Percentiles rank a stretch among this genome's conserved stretches.
Evolutionary conservation across 768 basidiomycete genomes (phyloP).

Genomic region (Boletus barrowsii): DNA sequence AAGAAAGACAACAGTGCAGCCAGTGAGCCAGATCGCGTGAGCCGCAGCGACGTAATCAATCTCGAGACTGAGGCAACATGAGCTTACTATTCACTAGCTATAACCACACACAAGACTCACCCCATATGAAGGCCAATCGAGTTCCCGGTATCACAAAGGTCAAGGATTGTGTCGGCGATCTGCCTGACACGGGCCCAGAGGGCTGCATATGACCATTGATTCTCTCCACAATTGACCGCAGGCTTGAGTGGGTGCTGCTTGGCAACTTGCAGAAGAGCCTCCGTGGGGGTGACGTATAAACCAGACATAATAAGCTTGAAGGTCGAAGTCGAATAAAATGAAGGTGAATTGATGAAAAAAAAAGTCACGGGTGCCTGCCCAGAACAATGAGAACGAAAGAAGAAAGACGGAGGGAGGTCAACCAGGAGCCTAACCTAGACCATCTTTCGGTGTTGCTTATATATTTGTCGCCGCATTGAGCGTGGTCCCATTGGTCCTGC

Average conservation of each 20-base stretch:
- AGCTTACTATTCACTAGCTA: background rate
- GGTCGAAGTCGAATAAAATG: background rate
- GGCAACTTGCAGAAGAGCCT: slow-evolving; percentile 30
- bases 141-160: slow-evolving; percentile 12
- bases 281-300: slow-evolving; percentile 25
- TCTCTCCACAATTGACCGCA: slow-evolving; percentile 20
- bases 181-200: slow-evolving; percentile 30
- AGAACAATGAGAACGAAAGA: slow-evolving; percentile 7
- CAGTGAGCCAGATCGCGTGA: slow-evolving; percentile 29
- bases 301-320: slow-evolving; percentile 10
- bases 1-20: slow-evolving; percentile 27
- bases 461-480: background rate
- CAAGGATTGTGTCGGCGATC: slow-evolving; percentile 21
- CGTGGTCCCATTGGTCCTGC: too few species aligned
- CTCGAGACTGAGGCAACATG: slow-evolving; percentile 21
- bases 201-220: slow-evolving; percentile 31
- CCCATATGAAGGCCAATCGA: slow-evolving; percentile 29
- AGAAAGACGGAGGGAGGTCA: slow-evolving; percentile 16
- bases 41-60: slow-evolving; percentile 30
- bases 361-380: slow-evolving; percentile 20
- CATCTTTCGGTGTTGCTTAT: slow-evolving; percentile 2
- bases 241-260: slow-evolving; percentile 22
- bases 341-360: background rate
- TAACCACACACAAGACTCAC: slow-evolving; percentile 5
- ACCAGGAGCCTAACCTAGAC: slow-evolving; percentile 19